phyloP scores from a whole-genome alignment of 345 rosid species.

The Acer campestre region DNA sequence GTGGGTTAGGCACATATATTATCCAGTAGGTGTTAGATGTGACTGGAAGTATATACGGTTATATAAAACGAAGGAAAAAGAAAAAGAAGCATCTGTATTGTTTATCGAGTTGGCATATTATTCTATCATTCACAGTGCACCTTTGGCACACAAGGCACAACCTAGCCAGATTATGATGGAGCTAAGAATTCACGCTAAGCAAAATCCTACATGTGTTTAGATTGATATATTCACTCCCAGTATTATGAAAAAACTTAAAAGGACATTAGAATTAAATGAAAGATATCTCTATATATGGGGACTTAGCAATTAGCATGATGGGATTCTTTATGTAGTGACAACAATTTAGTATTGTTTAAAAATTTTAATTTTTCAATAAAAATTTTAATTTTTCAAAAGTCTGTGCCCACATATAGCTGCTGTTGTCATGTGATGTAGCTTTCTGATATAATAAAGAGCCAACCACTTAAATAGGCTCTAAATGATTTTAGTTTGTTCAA shows the following conservation, averaged over 20 bases:
- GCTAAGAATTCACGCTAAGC: background rate
- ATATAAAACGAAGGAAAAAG: background rate
- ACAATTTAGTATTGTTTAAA: background rate
- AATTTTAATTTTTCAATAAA: background rate
- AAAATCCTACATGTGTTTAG: background rate
- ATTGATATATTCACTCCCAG: background rate
- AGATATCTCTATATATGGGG: background rate
- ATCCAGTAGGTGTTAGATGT: background rate
- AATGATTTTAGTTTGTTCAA: background rate
- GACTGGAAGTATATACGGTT: background rate
- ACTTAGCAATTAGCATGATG: background rate
- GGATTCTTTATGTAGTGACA: background rate
- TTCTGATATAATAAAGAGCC: background rate
- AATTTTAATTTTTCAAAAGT: background rate
- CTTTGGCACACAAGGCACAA: background rate
- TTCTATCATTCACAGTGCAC: background rate
- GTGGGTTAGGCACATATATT: background rate
- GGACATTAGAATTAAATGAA: background rate
- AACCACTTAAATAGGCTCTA: background rate
- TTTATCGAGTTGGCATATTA: background rate
- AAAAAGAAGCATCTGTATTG: background rate
- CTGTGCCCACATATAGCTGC: background rate
- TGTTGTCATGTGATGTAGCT: background rate
- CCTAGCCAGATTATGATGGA: background rate
- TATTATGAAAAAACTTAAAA: background rate